Conservation (phyloP, 495 filamentous ascomycete species). For the Thozetella sp. region DNA sequence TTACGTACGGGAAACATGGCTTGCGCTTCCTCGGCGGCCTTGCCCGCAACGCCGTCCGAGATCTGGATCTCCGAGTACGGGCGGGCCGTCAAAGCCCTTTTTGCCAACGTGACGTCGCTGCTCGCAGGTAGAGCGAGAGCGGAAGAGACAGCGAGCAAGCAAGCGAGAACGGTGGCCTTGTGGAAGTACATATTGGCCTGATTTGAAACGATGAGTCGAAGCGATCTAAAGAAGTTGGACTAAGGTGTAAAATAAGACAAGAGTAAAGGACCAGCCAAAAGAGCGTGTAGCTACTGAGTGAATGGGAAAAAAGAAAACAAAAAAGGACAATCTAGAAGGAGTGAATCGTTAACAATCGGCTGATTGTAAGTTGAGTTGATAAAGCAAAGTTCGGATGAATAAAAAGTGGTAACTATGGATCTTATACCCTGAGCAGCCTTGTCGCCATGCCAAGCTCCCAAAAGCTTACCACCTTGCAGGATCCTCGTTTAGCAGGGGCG, state of each 20-base stretch:
- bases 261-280: neutral
- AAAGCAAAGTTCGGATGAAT: neutral
- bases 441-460: neutral
- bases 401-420: neutral
- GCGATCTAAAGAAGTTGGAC: neutral
- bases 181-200: neutral
- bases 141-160: neutral
- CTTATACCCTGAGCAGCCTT: neutral
- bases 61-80: neutral
- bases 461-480: neutral
- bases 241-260: neutral
- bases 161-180: neutral
- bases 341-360: neutral
- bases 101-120: neutral
- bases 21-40: neutral
- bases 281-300: neutral
- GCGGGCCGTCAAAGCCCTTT: neutral
- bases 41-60: neutral
- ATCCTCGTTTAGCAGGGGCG: neutral
- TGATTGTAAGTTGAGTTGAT: neutral
- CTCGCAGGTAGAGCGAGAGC: neutral
- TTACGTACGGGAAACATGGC: neutral
- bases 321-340: neutral
- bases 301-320: neutral
- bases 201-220: neutral